phyloP scores from a whole-genome alignment of 148 eudicot species.

The Salicornia ramosissima region DNA sequence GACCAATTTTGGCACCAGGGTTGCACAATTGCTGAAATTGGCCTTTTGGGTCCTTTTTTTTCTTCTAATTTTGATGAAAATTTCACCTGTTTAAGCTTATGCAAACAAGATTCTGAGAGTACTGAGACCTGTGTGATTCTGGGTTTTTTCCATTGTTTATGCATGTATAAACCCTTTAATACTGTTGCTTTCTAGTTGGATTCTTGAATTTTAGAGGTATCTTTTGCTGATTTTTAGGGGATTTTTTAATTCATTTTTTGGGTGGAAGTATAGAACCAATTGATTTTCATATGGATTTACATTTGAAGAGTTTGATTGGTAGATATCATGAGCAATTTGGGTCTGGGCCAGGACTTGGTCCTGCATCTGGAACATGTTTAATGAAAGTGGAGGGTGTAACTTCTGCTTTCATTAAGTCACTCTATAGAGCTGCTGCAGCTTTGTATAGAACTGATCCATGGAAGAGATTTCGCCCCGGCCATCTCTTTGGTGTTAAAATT shows the following conservation, averaged over 20 bases:
- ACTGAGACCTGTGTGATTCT: constrained; percentile 5
- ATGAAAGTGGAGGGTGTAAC: constrained; percentile 47
- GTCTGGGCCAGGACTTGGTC: constrained; percentile 67
- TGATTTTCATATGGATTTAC: constrained; percentile 40
- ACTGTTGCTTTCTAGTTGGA: not conserved
- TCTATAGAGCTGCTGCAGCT: constrained; percentile 57
- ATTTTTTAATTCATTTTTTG: not conserved
- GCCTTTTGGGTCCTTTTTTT: not conserved
- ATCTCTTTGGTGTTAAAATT: constrained; percentile 45
- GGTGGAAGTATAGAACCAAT: not conserved
- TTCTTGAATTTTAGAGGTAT: too few relatives aligned
- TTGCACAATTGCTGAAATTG: not conserved
- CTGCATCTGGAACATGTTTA: constrained; percentile 56
- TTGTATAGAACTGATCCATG: constrained; percentile 60
- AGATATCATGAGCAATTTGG: constrained; percentile 67
- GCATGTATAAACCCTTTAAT: not conserved
- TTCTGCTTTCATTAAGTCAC: constrained; percentile 45
- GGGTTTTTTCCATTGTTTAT: not conserved
- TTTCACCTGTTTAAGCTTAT: not conserved
- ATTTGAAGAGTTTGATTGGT: constrained; percentile 54
- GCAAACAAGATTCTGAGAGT: not conserved
- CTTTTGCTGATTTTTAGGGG: not conserved
- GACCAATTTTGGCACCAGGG: constrained; percentile 1
- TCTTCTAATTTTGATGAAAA: not conserved
- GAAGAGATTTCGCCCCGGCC: constrained; percentile 51